Evolutionary conservation across 306 rosid genomes (phyloP).

Genomic region (Macrotyloma uniflorum): DNA sequence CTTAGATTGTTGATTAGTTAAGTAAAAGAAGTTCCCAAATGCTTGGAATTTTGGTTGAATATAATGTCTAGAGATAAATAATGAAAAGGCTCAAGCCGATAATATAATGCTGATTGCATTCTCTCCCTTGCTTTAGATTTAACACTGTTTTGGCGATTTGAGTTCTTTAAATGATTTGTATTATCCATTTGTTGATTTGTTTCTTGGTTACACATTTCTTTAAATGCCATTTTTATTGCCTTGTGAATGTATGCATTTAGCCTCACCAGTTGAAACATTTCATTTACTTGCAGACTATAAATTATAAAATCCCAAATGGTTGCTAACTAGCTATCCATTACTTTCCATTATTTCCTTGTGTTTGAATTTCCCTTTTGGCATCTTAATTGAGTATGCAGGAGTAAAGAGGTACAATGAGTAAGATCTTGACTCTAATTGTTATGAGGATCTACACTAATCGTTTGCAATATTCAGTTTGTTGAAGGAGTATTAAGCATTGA

Average conservation of each 20-base stretch:
- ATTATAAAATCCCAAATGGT: background rate
- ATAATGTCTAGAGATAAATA: conserved; percentile 34
- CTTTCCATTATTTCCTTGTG: background rate
- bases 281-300: background rate
- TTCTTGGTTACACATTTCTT: conserved; percentile 1
- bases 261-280: background rate
- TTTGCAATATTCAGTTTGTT: too few species aligned
- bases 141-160: background rate
- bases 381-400: background rate
- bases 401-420: background rate
- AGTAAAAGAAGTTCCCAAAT: conserved; percentile 27
- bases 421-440: background rate
- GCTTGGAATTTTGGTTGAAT: conserved; percentile 44
- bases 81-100: conserved; percentile 12
- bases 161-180: background rate
- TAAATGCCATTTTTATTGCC: background rate
- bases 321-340: background rate
- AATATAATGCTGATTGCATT: background rate
- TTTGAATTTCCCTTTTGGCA: background rate
- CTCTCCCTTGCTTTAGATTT: background rate
- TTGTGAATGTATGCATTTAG: conserved; percentile 15
- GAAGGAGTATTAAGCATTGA: too few species aligned
- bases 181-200: conserved; percentile 2
- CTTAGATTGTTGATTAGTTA: conserved; percentile 17
- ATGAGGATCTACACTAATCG: background rate